phyloP scores from a whole-genome alignment of 2,329 filamentous ascomycete genomes.

The Aureobasidium namibiae region DNA sequence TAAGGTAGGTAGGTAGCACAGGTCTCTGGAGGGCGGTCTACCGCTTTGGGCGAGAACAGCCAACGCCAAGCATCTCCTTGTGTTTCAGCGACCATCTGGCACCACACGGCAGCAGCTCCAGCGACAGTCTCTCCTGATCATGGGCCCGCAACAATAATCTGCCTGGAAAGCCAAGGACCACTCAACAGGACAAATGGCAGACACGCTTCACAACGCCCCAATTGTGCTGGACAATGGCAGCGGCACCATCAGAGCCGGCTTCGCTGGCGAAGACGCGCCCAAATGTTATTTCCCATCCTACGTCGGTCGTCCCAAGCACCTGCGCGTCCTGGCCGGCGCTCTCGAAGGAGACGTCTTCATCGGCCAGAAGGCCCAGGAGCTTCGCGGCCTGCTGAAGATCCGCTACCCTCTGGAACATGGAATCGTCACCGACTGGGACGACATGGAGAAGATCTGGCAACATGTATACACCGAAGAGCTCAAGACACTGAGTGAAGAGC shows the following conservation, averaged over 20 bases:
- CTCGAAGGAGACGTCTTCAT: constrained; percentile 97
- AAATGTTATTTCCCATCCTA: constrained; percentile 98
- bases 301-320: constrained; percentile 91
- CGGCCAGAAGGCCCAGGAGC: constrained; percentile 80
- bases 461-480: constrained; percentile 94
- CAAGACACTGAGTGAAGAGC: constrained; percentile 97
- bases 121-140: background rate
- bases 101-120: background rate
- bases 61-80: background rate
- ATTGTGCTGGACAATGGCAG: constrained; percentile 99
- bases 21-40: background rate
- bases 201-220: constrained; percentile 82
- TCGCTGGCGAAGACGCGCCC: constrained; percentile 89
- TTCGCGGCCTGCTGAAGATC: constrained; percentile 90
- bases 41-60: background rate
- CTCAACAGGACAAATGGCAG: constrained; percentile 44
- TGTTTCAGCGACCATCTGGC: background rate
- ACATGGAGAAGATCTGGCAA: constrained; percentile 99
- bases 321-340: constrained; percentile 89
- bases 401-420: constrained; percentile 93
- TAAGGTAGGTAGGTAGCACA: too few relatives aligned
- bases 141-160: background rate
- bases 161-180: background rate
- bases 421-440: constrained; percentile 98
- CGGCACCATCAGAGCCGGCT: constrained; percentile 92